phyloP scores from a whole-genome alignment of 805 yeast genomes.

The Yamadazyma akitaensis region DNA sequence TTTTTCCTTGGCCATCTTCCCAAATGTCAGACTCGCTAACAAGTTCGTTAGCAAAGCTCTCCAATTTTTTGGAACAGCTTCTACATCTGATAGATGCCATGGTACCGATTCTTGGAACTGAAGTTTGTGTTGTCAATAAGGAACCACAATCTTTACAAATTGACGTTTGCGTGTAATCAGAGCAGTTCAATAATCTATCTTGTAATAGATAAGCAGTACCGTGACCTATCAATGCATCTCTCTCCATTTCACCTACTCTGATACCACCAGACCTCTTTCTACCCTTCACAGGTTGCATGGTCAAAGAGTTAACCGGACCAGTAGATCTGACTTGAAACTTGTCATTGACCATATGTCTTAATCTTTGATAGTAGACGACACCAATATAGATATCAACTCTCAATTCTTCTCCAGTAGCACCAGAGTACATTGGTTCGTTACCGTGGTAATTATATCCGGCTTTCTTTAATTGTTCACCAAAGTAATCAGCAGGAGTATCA shows the following conservation, averaged over 20 bases:
- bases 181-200: conserved; percentile 90
- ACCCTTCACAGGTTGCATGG: conserved; percentile 99
- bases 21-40: conserved; percentile 75
- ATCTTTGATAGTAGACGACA: conserved; percentile 94
- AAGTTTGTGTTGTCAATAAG: conserved; percentile 78
- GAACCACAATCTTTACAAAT: conserved; percentile 94
- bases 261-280: conserved; percentile 99
- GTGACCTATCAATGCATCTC: conserved; percentile 98
- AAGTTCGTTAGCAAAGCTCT: conserved; percentile 46
- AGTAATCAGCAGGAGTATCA: conserved; percentile 96
- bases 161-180: conserved; percentile 90
- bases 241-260: conserved; percentile 99
- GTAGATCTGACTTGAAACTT: conserved; percentile 99
- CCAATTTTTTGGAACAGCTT: conserved; percentile 77
- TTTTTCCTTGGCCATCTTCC: conserved; percentile 97
- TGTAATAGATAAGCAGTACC: conserved; percentile 94
- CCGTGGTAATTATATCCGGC: conserved; percentile 98
- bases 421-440: conserved; percentile 98
- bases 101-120: conserved; percentile 89
- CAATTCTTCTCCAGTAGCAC: conserved; percentile 96
- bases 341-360: conserved; percentile 99
- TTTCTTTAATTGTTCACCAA: conserved; percentile 83
- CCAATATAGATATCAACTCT: conserved; percentile 96
- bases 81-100: conserved; percentile 80
- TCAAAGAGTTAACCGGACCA: conserved; percentile 94